Evolutionary conservation across 2,329 filamentous ascomycete species (phyloP), one percentile per base, ranked within the genome.

Genomic region (Colletotrichum scovillei): DNA sequence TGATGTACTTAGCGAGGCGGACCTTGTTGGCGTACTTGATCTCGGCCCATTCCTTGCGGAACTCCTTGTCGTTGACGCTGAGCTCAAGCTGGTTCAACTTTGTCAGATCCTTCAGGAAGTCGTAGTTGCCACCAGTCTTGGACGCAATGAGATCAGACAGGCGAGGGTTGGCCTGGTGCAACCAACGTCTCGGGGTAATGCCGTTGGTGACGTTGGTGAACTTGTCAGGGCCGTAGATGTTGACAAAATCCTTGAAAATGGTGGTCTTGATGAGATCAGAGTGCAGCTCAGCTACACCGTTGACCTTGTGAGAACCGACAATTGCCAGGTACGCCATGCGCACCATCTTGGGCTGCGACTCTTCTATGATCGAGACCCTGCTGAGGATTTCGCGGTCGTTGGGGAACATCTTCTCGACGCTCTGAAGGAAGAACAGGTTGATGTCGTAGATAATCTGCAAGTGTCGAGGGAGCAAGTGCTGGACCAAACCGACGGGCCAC

Each of bases 131-230:
- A 63, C 95, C 95, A 52, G 93, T 89, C 87, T 98, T 98, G 80
- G 92, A 94, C 1, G 95, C 93, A 81, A 99, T 98, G 75, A 99
- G 87, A 81, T 95, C 94, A 0, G 96, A 98, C 35, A 99, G 88
- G 69, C 93, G 91, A 12, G 96, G 97, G 82, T 99, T 99, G 74
- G 97, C 97, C 84, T 99, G 97, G 86, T 99, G 95, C 71, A 99
- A 88, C 97, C 97, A 99, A 81, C 97, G 91, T 79, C 97, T 91
- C 12, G 97, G 97, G 0, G 97, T 99, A 81, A 99, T 97, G 72
- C 97, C 97, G 82, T 99, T 99, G 76, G 97, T 99, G 76, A 99
- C 96, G 79, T 99, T 99, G 71, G 94, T 97, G 84, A 99, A 99
- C 84, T 98, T 98, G 88, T 99, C 97, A 0, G 93, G 93, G 3